These are phyloP conservation scores for Zygosaccharomyces sapae DNA, from an alignment of 1,139 yeast species.

Conservation along the genomic window DNA sequence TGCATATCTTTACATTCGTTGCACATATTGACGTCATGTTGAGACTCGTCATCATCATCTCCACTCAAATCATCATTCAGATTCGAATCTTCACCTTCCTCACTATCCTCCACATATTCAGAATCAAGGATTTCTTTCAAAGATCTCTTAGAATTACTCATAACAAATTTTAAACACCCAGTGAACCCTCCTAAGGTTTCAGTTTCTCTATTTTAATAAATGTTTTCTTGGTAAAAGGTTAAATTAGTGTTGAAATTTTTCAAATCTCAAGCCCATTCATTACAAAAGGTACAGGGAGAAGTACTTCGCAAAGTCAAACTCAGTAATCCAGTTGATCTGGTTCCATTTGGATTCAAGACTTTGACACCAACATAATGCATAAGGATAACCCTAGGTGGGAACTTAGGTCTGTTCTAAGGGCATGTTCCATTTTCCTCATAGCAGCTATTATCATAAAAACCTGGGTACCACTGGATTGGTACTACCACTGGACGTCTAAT, in stretches of 20 bases:
- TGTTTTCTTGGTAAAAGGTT: no score
- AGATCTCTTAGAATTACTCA: constrained; percentile 28
- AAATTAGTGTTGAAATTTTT: neutral
- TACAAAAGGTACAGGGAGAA: neutral
- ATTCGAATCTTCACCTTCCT: constrained; percentile 20
- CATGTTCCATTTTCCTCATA: constrained; percentile 3
- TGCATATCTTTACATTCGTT: constrained; percentile 71
- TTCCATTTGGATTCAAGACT: no score
- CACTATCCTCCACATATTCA: constrained; percentile 33
- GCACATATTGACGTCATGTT: constrained; percentile 43
- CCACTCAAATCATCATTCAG: constrained; percentile 19
- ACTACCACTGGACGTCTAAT: neutral
- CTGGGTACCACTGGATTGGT: constrained; percentile 1
- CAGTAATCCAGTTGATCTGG: no score
- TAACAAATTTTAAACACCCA: neutral
- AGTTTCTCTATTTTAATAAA: neutral
- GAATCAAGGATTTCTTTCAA: constrained; percentile 35
- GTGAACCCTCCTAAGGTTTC: neutral
- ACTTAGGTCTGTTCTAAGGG: neutral
- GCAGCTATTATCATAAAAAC: constrained; percentile 2
- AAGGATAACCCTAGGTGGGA: neutral
- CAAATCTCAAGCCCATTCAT: neutral
- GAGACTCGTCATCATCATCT: constrained; percentile 24
- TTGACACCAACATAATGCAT: neutral
- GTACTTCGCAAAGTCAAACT: neutral